Percentiles rank a stretch among this genome's conserved stretches.
These are phyloP conservation scores for Pythium dissimile DNA, from an alignment of 352 stramenopile species.

Conservation along the genomic window DNA sequence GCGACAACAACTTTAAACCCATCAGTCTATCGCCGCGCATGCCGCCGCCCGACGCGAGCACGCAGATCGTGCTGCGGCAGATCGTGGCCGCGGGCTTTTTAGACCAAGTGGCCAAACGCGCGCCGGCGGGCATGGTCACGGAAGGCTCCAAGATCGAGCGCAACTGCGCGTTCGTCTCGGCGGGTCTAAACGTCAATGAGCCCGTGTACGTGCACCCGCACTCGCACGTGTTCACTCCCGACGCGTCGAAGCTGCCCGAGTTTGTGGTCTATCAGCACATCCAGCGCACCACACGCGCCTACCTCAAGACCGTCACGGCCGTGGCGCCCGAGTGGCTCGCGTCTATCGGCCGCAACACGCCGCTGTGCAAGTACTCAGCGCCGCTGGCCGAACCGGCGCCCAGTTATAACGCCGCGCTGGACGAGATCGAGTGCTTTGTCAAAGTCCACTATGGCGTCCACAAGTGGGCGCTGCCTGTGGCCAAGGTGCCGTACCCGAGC, in stretches of 20 bases:
- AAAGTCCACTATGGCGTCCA: slow-evolving; percentile 73
- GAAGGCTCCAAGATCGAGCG: slow-evolving; percentile 81
- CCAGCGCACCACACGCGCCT: slow-evolving; percentile 74
- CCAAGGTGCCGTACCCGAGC: slow-evolving; percentile 48
- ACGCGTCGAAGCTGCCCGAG: slow-evolving; percentile 54
- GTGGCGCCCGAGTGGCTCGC: slow-evolving; percentile 97
- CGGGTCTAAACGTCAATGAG: slow-evolving; percentile 52
- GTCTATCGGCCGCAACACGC: slow-evolving; percentile 69
- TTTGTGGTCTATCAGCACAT: slow-evolving; percentile 83
- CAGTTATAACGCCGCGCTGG: slow-evolving; percentile 48
- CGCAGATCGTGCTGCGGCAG: slow-evolving; percentile 60
- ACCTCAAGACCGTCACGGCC: slow-evolving; percentile 97
- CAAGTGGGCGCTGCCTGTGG: slow-evolving; percentile 60
- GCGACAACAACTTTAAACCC: slow-evolving; percentile 28
- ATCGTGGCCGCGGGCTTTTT: slow-evolving; percentile 79
- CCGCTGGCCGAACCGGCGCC: slow-evolving; percentile 59
- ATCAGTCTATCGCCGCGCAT: slow-evolving; percentile 61
- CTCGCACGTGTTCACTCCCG: slow-evolving; percentile 74
- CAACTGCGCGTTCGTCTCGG: slow-evolving; percentile 75
- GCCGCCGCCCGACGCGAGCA: slow-evolving; percentile 57
- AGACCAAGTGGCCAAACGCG: slow-evolving; percentile 79
- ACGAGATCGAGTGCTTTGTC: slow-evolving; percentile 76
- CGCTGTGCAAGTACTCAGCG: slow-evolving; percentile 63
- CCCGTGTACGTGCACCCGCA: slow-evolving; percentile 84
- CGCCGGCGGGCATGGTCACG: slow-evolving; percentile 64